Evolutionary conservation across 2,329 filamentous ascomycete species (phyloP).

Genomic region (Neofusicoccum kwambonambiense): DNA sequence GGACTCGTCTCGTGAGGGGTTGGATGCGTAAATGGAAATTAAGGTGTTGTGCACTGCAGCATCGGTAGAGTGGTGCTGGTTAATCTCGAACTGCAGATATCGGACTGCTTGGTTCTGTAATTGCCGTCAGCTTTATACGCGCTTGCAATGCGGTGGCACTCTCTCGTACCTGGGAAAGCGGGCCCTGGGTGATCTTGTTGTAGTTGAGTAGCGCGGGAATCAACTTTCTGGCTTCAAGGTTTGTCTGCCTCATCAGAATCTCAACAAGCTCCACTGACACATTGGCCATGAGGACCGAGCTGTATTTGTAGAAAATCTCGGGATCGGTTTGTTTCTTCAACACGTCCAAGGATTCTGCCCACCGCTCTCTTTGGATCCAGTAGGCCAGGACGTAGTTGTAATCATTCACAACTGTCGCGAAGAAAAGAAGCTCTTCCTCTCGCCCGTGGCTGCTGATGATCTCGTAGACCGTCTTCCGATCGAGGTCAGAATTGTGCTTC

Average conservation of each 20-base stretch:
- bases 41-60: constrained; percentile 95
- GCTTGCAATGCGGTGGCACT: constrained; percentile 38
- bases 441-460: constrained; percentile 93
- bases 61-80: constrained; percentile 74
- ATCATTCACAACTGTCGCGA: constrained; percentile 83
- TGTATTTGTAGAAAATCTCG: constrained; percentile 94
- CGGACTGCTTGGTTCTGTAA: constrained; percentile 80
- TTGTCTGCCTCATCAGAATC: constrained; percentile 86
- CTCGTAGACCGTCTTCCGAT: constrained; percentile 90
- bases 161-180: constrained; percentile 48
- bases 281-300: constrained; percentile 93
- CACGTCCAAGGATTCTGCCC: constrained; percentile 81
- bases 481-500: constrained; percentile 82
- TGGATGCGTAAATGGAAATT: constrained; percentile 91
- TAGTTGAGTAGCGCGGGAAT: constrained; percentile 95
- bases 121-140: not conserved
- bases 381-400: constrained; percentile 94
- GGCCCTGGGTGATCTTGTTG: constrained; percentile 71
- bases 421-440: constrained; percentile 88
- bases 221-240: constrained; percentile 79
- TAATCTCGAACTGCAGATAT: constrained; percentile 91
- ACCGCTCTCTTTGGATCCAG: constrained; percentile 94
- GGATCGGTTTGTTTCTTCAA: constrained; percentile 90
- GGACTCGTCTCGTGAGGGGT: constrained; percentile 78
- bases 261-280: constrained; percentile 85